A percentile compares a stretch with the other conserved stretches of the same genome.
These are phyloP conservation scores for Cutaneotrichosporon cavernicola DNA, from an alignment of 1,284 basidiomycete species.

Conservation along the genomic window DNA sequence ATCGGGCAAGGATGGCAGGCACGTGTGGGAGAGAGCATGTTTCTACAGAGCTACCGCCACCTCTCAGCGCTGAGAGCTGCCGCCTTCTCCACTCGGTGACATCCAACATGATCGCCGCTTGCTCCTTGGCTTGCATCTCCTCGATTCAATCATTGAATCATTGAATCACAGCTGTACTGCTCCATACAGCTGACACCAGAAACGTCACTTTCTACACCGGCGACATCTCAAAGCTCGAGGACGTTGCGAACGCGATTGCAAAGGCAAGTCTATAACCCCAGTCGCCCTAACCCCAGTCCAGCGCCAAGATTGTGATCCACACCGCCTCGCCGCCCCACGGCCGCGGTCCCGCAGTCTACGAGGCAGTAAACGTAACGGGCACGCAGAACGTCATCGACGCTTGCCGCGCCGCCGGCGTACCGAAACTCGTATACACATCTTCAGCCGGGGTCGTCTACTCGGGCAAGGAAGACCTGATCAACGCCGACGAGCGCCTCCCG, in stretches of 20 bases:
- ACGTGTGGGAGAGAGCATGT: not conserved
- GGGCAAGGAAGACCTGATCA: conserved; percentile 70
- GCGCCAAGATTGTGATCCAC: conserved; percentile 85
- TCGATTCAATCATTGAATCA: no score
- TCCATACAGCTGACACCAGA: conserved; percentile 28
- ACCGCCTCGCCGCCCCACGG: conserved; percentile 88
- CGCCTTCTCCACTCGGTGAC: no score
- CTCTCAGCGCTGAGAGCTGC: not conserved
- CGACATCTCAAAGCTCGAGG: conserved; percentile 75
- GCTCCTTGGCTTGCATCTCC: no score
- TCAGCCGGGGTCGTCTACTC: conserved; percentile 92
- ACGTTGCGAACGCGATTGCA: conserved; percentile 67
- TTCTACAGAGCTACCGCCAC: no score
- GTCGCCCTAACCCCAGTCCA: conserved; percentile 58
- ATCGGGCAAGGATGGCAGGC: not conserved
- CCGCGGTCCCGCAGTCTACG: conserved; percentile 70
- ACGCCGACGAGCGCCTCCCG: conserved; percentile 84
- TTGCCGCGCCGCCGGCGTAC: conserved; percentile 67
- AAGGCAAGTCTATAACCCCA: conserved; percentile 60
- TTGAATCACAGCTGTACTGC: no score
- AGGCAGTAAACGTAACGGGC: conserved; percentile 91
- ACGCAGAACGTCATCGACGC: conserved; percentile 83
- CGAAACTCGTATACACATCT: conserved; percentile 91
- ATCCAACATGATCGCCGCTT: no score
- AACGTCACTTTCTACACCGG: conserved; percentile 82